A percentile compares a stretch with the other conserved stretches of the same genome.
Evolutionary conservation across 495 filamentous ascomycete species (phyloP).

Genomic region (Mytilinidion resinicola): DNA sequence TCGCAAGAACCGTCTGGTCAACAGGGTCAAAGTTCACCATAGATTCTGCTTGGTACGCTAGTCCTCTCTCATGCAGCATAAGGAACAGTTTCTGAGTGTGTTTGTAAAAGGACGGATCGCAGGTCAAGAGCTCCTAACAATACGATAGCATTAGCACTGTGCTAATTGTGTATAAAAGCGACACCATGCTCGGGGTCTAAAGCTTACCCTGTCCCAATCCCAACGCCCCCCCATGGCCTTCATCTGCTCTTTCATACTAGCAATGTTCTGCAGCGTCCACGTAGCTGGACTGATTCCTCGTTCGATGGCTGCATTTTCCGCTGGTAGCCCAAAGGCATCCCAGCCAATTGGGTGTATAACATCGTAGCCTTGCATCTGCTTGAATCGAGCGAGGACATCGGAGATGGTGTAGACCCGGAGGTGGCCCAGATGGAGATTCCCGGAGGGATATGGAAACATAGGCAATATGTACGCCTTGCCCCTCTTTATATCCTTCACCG

Average conservation of each 20-base stretch:
- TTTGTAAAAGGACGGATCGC: slow-evolving; percentile 75
- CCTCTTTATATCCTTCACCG: slow-evolving; percentile 18
- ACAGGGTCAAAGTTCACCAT: slow-evolving; percentile 87
- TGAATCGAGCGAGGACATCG: slow-evolving; percentile 73
- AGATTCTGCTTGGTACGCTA: slow-evolving; percentile 74
- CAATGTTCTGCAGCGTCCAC: slow-evolving; percentile 78
- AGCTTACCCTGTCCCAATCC: slow-evolving; percentile 72
- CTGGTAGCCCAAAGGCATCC: slow-evolving; percentile 88
- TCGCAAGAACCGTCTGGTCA: slow-evolving; percentile 82
- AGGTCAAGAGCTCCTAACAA: slow-evolving; percentile 72
- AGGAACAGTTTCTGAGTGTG: slow-evolving; percentile 85
- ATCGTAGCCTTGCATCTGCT: slow-evolving; percentile 65
- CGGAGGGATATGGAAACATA: slow-evolving; percentile 93
- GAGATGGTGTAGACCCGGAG: slow-evolving; percentile 86
- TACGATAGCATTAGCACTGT: background rate
- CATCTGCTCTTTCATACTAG: slow-evolving; percentile 77
- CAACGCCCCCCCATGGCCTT: slow-evolving; percentile 67
- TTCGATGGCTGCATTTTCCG: slow-evolving; percentile 92
- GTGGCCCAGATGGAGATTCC: slow-evolving; percentile 83
- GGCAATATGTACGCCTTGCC: slow-evolving; percentile 71
- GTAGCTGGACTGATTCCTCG: slow-evolving; percentile 65
- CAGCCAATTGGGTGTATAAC: slow-evolving; percentile 87
- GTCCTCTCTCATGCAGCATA: slow-evolving; percentile 58
- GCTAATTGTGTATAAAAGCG: no score
- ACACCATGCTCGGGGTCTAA: background rate